Base-by-base conservation (phyloP, 2,329 filamentous ascomycete genomes). In the Xylariomycetidae sp. region DNA sequence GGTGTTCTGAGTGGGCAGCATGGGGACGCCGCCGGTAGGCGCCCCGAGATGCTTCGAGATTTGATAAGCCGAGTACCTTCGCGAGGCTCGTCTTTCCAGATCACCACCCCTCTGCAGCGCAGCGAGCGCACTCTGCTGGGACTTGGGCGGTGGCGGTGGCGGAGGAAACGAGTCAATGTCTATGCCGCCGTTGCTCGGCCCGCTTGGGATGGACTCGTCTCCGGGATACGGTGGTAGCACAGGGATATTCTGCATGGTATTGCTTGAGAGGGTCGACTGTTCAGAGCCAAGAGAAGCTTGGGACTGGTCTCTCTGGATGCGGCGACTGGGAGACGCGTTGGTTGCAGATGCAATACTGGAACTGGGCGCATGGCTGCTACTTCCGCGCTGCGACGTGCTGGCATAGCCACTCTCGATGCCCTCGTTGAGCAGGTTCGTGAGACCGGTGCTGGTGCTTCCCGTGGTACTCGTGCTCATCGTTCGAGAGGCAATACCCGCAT, bases 41-140 rank as follows among this genome's bases (percentile, higher is more conserved):
- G 79, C 75, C 9, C 90, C 90, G 2, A 96, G 68, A 50, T 95
- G 88, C 55, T 95, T 96, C 28, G 87, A 86, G 47, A 98, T 94
- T 54, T 98, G 92, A 56, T 96, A 98, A 33, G 88, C 85, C 2
- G 92, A 96, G 56, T 96, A 98, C 52, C 92, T 74, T 47, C 90
- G 75, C 10, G 92, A 98, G 1, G 92, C 92, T 55, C 92, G 76
- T 54, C 92, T 77, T 61, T 98, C 92, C 31, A 98, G 66, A 46
- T 95, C 89, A 14, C 90, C 90, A 20, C 89, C 89, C 59, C 88
- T 79, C 60, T 96, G 92, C 45, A 98, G 62, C 31, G 89, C 88
- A 30, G 87, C 87, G 32, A 98, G 67, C 5, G 92, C 92, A 65
- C 94, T 93, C 49, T 92, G 85, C 49, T 88, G 80, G 49, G 85